phyloP scores from a whole-genome alignment of 345 rosid genomes.

The Linum usitatissimum region DNA sequence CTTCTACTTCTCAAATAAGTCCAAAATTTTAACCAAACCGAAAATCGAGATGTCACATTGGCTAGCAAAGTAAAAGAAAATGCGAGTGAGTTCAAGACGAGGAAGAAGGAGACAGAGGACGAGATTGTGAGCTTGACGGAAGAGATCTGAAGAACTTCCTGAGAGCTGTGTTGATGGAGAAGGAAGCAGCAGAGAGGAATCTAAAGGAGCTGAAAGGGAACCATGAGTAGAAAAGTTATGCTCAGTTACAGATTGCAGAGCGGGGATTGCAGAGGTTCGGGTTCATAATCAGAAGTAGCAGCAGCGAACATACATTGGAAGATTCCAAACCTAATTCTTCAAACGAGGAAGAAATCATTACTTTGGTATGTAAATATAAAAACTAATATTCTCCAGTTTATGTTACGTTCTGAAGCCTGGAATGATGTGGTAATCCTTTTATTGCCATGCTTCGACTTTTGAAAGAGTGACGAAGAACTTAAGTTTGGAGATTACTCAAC shows the following conservation, averaged over 20 bases:
- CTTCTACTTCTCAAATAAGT: no score
- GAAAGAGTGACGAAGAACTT: constrained; percentile 81
- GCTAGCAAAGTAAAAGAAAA: constrained; percentile 32
- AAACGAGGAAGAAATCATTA: constrained; percentile 47
- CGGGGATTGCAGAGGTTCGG: constrained; percentile 84
- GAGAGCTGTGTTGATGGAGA: constrained; percentile 75
- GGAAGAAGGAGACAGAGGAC: constrained; percentile 40
- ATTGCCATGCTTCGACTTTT: constrained; percentile 50
- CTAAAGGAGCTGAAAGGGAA: constrained; percentile 49
- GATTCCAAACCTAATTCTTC: constrained; percentile 25
- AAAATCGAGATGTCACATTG: no score
- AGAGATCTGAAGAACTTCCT: constrained; percentile 74
- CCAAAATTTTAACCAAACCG: no score
- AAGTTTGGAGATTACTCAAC: constrained; percentile 52
- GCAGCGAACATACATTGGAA: constrained; percentile 15
- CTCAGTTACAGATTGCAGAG: constrained; percentile 61
- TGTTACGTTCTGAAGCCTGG: neutral
- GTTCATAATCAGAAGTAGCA: constrained; percentile 56
- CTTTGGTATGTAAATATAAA: constrained; percentile 46
- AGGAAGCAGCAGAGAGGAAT: constrained; percentile 59
- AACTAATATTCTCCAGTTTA: neutral
- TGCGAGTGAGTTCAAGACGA: constrained; percentile 31
- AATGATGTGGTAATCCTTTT: neutral
- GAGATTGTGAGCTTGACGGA: constrained; percentile 75
- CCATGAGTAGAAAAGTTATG: constrained; percentile 54